These are phyloP conservation scores for Kokia cookei DNA, from an alignment of 441 rosid genomes.

Conservation along the genomic window DNA sequence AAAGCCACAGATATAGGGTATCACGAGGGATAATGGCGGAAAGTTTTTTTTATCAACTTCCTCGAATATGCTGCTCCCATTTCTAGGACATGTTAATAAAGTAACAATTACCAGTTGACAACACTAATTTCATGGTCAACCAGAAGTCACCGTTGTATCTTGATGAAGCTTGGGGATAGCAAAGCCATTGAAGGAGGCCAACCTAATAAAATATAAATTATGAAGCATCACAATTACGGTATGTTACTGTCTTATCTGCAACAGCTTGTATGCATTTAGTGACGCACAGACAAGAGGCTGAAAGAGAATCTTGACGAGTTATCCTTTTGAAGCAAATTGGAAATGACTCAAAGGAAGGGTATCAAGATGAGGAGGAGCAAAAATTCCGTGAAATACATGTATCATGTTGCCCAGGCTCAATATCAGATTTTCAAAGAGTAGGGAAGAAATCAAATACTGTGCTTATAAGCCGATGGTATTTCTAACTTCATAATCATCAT, in stretches of 20 bases:
- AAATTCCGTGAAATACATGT: not conserved
- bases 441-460: not conserved
- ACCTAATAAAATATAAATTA: slow-evolving; percentile 24
- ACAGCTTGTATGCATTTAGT: not conserved
- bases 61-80: not conserved
- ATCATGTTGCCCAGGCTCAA: not conserved
- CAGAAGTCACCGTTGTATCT: slow-evolving; percentile 35
- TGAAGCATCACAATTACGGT: not conserved
- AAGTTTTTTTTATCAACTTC: not conserved
- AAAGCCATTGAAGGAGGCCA: slow-evolving; percentile 36
- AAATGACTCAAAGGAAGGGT: not conserved
- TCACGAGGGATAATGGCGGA: not conserved
- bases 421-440: not conserved
- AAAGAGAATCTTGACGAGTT: not conserved
- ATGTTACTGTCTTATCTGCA: not conserved
- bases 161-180: slow-evolving; percentile 40
- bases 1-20: not conserved
- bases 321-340: not conserved
- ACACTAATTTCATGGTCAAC: not conserved
- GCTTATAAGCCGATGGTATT: not conserved
- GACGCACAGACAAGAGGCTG: not conserved
- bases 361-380: not conserved
- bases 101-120: not conserved
- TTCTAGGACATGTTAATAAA: not conserved
- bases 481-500: not conserved